Conservation (phyloP, 1,284 basidiomycete genomes). For the Moesziomyces sp. region DNA sequence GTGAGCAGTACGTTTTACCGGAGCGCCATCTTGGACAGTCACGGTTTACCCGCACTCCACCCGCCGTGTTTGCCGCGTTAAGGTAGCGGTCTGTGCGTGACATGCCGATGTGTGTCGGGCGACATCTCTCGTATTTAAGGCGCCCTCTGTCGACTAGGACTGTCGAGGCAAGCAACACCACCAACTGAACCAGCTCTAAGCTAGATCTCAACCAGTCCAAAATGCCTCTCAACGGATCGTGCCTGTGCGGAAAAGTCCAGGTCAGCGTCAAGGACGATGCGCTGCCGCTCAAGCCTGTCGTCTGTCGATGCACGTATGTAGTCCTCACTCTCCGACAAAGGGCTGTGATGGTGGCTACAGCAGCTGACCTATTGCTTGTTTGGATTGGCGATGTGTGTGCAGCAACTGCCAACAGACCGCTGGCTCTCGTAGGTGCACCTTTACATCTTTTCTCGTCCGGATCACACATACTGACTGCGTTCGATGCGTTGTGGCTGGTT, state of each 20-base stretch:
- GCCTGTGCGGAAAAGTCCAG: constrained; percentile 34
- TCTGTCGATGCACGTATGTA: constrained; percentile 33
- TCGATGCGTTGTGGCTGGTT: not conserved
- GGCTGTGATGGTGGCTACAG: not conserved
- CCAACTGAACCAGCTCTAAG: not conserved
- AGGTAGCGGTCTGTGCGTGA: no score
- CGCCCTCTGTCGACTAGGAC: no score
- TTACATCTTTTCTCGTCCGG: not conserved
- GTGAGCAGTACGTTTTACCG: no score
- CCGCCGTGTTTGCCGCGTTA: no score
- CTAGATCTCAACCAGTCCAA: not conserved
- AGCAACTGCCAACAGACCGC: constrained; percentile 41
- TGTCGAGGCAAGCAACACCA: not conserved
- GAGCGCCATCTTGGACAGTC: no score
- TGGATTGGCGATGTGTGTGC: not conserved
- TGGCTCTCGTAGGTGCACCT: constrained; percentile 18
- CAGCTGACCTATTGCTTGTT: not conserved
- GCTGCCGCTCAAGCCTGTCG: constrained; percentile 21
- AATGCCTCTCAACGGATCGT: constrained; percentile 32
- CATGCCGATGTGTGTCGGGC: not conserved
- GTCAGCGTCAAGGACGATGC: constrained; percentile 25
- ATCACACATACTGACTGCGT: not conserved
- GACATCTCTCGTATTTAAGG: not conserved
- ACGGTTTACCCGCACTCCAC: no score
- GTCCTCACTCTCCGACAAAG: not conserved